These are phyloP conservation scores for Erodium moschatum DNA, from an alignment of 441 rosid genomes.

Conservation along the genomic window DNA sequence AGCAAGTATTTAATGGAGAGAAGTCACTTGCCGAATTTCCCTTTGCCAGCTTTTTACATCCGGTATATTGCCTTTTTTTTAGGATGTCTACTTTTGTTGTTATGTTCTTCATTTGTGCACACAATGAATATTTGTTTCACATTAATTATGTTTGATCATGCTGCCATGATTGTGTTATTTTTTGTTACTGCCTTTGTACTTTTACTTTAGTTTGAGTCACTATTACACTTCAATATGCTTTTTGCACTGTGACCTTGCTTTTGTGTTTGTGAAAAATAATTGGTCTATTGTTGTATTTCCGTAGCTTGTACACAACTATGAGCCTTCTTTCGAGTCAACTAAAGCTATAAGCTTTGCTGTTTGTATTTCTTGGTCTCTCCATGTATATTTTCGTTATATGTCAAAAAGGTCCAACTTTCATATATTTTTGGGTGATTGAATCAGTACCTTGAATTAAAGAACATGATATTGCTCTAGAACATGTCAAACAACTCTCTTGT, in stretches of 20 bases:
- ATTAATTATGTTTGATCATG: not conserved
- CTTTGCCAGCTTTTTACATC: constrained; percentile 66
- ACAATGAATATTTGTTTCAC: not conserved
- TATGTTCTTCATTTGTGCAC: not conserved
- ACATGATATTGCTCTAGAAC: not conserved
- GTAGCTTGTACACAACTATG: not conserved
- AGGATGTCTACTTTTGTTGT: constrained; percentile 12
- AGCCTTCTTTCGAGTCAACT: not conserved
- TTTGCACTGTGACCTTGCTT: not conserved
- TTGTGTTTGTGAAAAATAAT: too few species aligned
- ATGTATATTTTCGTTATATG: not conserved
- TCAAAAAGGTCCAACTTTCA: not conserved
- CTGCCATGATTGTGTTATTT: not conserved
- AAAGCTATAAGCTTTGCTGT: not conserved
- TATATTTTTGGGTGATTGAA: not conserved
- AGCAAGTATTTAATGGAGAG: constrained; percentile 51
- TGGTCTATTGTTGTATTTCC: too few species aligned
- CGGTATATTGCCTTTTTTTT: constrained; percentile 38
- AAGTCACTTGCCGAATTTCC: constrained; percentile 94
- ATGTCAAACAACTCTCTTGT: not conserved
- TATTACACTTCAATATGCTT: not conserved
- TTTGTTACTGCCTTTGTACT: not conserved
- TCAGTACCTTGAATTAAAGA: not conserved
- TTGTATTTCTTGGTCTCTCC: constrained; percentile 4
- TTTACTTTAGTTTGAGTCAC: too few species aligned